Conservation (phyloP, 2,329 filamentous ascomycete genomes). For the Exophiala mesophila region DNA sequence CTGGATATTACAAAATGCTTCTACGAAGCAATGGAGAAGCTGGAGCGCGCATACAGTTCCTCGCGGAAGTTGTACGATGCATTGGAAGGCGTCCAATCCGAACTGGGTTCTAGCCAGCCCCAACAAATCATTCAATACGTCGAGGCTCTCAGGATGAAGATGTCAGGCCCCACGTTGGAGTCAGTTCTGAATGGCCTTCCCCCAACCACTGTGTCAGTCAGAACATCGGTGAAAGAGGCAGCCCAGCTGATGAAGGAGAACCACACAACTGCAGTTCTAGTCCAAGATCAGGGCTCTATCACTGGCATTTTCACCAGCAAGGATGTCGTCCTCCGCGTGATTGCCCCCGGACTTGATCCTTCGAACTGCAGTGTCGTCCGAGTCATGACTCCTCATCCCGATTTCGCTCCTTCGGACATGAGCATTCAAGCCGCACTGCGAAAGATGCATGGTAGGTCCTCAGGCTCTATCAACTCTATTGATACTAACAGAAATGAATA, state of each 20-base stretch:
- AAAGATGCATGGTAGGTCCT: constrained; percentile 89
- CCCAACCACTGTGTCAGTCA: constrained; percentile 88
- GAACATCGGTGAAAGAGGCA: constrained; percentile 94
- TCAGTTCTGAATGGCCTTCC: constrained; percentile 87
- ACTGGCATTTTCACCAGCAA: constrained; percentile 99
- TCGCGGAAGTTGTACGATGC: constrained; percentile 98
- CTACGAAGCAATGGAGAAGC: constrained; percentile 99
- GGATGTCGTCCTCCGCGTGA: constrained; percentile 95
- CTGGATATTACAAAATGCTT: constrained; percentile 99
- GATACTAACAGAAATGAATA: constrained; percentile 34
- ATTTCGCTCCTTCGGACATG: constrained; percentile 99
- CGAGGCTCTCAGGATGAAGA: constrained; percentile 88
- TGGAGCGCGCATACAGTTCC: constrained; percentile 94
- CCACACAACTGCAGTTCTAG: constrained; percentile 91
- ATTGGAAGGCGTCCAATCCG: constrained; percentile 93
- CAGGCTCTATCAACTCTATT: background rate
- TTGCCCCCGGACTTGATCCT: constrained; percentile 91
- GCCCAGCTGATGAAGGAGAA: constrained; percentile 97
- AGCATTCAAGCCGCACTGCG: constrained; percentile 95
- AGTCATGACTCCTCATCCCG: constrained; percentile 98
- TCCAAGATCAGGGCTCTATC: constrained; percentile 94
- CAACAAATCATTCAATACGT: constrained; percentile 99
- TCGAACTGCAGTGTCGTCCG: constrained; percentile 93
- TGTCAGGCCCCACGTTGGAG: constrained; percentile 96
- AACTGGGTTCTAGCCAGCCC: constrained; percentile 89